A percentile compares a stretch with the other conserved stretches of the same genome.
phyloP scores from a whole-genome alignment of 148 eudicot genomes.

The Dianthus caryophyllus region DNA sequence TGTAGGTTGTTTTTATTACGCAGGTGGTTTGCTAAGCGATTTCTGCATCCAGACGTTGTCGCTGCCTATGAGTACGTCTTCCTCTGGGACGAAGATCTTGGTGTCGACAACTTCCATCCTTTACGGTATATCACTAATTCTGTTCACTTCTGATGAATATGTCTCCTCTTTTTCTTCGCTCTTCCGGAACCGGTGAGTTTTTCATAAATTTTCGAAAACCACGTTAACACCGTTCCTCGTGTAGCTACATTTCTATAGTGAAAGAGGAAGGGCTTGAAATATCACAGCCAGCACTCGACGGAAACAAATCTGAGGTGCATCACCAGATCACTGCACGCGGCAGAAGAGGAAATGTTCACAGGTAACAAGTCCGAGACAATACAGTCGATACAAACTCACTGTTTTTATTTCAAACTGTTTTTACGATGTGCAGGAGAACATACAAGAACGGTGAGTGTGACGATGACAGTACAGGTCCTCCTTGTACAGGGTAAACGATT shows the following conservation, averaged over 20 bases:
- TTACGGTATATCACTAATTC: slow-evolving; percentile 39
- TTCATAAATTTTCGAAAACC: no score
- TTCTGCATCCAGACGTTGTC: slow-evolving; percentile 86
- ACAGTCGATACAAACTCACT: no score
- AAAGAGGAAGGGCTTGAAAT: slow-evolving; percentile 82
- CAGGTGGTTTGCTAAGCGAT: slow-evolving; percentile 98
- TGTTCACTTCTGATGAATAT: neutral
- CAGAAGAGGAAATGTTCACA: slow-evolving; percentile 62
- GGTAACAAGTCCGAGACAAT: slow-evolving; percentile 36
- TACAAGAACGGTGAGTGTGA: slow-evolving; percentile 68
- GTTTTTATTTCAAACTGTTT: neutral
- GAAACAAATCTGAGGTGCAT: slow-evolving; percentile 67
- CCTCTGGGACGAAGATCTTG: slow-evolving; percentile 99
- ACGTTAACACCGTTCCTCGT: neutral
- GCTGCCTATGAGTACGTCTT: slow-evolving; percentile 68
- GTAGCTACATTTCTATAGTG: slow-evolving; percentile 66
- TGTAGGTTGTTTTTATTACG: neutral
- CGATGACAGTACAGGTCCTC: slow-evolving; percentile 63
- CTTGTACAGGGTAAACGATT: slow-evolving; percentile 83
- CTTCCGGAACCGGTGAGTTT: no score
- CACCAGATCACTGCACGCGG: slow-evolving; percentile 83
- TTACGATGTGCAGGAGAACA: slow-evolving; percentile 50
- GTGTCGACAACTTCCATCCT: slow-evolving; percentile 75
- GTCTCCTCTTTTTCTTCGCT: no score
- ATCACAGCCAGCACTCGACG: slow-evolving; percentile 90